Percentiles rank a stretch among this genome's conserved stretches.
phyloP scores from a whole-genome alignment of 2,329 filamentous ascomycete species.

The Alternaria sp. region DNA sequence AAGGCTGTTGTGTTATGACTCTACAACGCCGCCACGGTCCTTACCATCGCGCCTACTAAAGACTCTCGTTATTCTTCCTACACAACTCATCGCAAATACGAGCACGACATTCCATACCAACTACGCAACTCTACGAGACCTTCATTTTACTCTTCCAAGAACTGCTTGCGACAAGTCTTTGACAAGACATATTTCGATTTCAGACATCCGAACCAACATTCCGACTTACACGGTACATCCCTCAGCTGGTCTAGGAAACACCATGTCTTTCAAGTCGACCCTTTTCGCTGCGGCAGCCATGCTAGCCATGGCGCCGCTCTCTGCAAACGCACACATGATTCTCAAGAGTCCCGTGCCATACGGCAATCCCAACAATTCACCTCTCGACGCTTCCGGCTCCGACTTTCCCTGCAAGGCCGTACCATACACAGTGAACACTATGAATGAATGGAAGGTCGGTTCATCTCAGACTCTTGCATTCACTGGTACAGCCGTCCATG shows the following conservation, averaged over 20 bases:
- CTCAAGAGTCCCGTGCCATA: conserved; percentile 75
- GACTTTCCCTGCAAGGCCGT: conserved; percentile 82
- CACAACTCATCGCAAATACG: conserved; percentile 15
- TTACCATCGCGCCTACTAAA: conserved; percentile 16
- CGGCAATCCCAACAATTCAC: conserved; percentile 61
- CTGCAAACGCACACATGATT: conserved; percentile 74
- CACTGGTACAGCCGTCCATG: conserved; percentile 76
- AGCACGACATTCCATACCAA: conserved; percentile 11
- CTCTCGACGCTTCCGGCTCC: conserved; percentile 63
- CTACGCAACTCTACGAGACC: not conserved
- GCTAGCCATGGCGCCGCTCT: conserved; percentile 56
- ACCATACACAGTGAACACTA: conserved; percentile 51
- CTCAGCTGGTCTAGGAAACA: conserved; percentile 15
- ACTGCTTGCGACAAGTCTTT: conserved; percentile 7
- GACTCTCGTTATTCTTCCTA: conserved; percentile 9
- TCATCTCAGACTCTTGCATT: conserved; percentile 68
- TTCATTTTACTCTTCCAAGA: not conserved
- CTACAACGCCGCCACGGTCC: conserved; percentile 5
- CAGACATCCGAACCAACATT: conserved; percentile 2
- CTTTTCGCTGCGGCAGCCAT: conserved; percentile 23
- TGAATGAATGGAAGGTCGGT: conserved; percentile 70
- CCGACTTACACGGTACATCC: conserved; percentile 1
- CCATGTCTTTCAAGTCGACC: conserved; percentile 12
- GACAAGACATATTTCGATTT: conserved; percentile 4
- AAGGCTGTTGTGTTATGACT: conserved; percentile 17